Base-by-base conservation (phyloP, 192 early-diverging fungal species). In the Coemansia sp. region DNA sequence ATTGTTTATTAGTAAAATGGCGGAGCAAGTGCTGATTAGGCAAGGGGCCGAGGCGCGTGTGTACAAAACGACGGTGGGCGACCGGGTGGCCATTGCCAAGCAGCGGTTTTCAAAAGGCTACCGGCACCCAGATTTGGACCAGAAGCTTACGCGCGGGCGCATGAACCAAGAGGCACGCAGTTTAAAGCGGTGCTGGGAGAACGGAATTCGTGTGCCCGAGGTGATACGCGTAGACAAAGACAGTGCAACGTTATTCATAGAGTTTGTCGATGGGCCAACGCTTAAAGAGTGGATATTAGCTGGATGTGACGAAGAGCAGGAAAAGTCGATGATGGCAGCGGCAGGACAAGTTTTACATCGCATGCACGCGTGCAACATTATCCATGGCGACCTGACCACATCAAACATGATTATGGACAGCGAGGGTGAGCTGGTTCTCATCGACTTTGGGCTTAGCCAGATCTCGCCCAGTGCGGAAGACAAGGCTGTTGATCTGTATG, bases 401-500 rank as follows among this genome's bases (percentile, higher is more conserved):
- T 96, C 94, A 5, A 99, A 99, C 73, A 83, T 98, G 71, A 86
- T 97, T 68, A 42, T 96, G 31, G 71, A 25, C 56, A 80, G 7
- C 14, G 59, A 66, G 22, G 82, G 62, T 12, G 38, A 66, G 26
- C 53, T 71, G 25, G 90, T 87, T 10, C 72, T 96, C 48, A 98
- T 99, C 66, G 97, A 99, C 82, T 99, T 99, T 87, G 97, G 97
- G 0, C 77, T 99, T 56, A 93, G 93, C 66, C 93, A 89, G 72
- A 84, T 89, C 37, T 94, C 94, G 25, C 66, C 74, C 21, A 79
- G 95, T 68, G 73, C 83, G 15, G 97, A 99, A 69, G 97, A 99
- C 78, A 97, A 97, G 74, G 97, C 93, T 4, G 97, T 99, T 1
- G 97, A 99, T 83, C 84, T 99, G 47, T 99, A 99, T 82, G 97